Base-by-base conservation (phyloP, 177 flowering plant genomes). In the Vitis hybrid region DNA sequence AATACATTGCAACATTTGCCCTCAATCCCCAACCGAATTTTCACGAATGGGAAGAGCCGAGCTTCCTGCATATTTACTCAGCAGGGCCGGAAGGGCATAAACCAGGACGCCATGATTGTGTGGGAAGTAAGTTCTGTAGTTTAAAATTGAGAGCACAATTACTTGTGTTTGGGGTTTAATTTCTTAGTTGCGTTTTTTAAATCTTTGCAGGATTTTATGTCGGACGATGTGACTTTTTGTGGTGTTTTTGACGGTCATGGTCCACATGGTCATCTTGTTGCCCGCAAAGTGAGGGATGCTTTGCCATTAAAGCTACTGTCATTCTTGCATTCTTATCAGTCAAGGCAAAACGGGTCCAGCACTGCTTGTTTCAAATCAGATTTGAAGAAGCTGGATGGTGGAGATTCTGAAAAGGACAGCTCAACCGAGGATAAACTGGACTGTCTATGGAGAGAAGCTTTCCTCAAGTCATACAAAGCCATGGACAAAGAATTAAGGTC, bases 191-290 rank as follows among this genome's bases (percentile, higher is more conserved):
- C 52, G 27, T 18, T 74, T 40, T 27, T 12, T 65, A 14, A 67
- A 18, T 62, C 10, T 65, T 14, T 80, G 78, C 70, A 94, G 97
- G 96, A 93, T 83, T 93, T 93, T 78, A 83, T 85, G 80, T 73
- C 85, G 1, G 97, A 90, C 51, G 98, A 90, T 80, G 82, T 80
- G 68, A 86, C 82, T 1, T 91, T 94, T 64, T 94, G 97, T 79
- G 97, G 98, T 30, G 89, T 94, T 10, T 94, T 94, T 80, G 98
- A 94, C 79, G 98, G 98, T 21, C 98, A 94, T 79, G 98, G 98
- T 54, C 98, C 97, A 0, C 81, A 91, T 54, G 98, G 97, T 56
- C 98, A 94, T 82, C 87, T 92, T 65, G 98, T 94, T 68, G 91
- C 98, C 9, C 89, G 94, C 60, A 94, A 84, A 85, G 98, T 94